Evolutionary conservation across 2,329 filamentous ascomycete genomes (phyloP), one percentile per base, ranked within the genome.

Genomic region (Exophiala dermatitidis): DNA sequence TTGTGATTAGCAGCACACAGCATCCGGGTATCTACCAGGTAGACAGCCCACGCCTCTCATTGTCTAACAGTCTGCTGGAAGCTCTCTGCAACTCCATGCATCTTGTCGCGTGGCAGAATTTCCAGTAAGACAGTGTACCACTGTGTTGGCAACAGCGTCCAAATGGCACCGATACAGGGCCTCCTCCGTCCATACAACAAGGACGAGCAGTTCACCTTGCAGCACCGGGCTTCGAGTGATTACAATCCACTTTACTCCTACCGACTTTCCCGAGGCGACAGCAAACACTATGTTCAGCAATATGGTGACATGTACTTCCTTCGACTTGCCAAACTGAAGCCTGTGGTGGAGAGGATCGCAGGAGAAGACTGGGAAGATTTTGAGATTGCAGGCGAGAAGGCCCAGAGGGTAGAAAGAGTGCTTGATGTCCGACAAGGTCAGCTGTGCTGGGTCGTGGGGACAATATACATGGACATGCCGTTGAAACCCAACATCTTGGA

Each of bases 261-360:
- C 69, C 74, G 74, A 46, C 80, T 97, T 6, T 79, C 86, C 28
- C 84, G 75, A 59, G 79, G 79, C 29, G 70, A 75, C 40, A 71
- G 76, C 34, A 76, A 77, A 57, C 85, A 90, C 50, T 98, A 97
- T 69, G 78, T 90, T 68, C 93, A 97, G 69, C 93, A 98, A 72
- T 98, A 88, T 79, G 88, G 86, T 58, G 93, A 98, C 71, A 91
- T 97, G 82, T 98, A 98, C 77, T 98, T 96, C 68, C 69, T 96
- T 63, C 86, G 93, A 8, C 79, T 98, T 28, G 83, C 88, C 36
- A 86, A 87, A 71, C 81, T 98, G 68, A 96, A 91, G 71, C 87
- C 90, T 6, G 79, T 81, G 0, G 86, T 95, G 0, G 88, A 95
- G 63, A 71, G 80, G 58, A 78, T 87, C 47, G 91, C 90, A 0